A percentile compares a stretch with the other conserved stretches of the same genome.
phyloP scores from a whole-genome alignment of 2,329 filamentous ascomycete genomes.

The Paecilomyces niveus region DNA sequence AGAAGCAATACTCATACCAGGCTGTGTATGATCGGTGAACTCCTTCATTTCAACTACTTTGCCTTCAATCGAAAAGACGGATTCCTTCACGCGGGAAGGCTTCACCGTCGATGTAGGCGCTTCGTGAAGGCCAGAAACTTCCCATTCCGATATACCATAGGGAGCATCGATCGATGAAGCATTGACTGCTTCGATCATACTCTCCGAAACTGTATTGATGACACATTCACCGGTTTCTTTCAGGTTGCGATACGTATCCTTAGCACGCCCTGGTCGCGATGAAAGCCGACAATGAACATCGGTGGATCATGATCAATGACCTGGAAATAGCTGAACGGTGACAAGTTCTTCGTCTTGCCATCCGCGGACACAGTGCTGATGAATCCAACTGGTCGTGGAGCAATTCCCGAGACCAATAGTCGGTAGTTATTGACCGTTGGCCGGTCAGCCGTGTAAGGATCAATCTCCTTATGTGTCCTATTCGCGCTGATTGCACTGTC shows the following conservation, averaged over 20 bases:
- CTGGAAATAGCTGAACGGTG: conserved; percentile 78
- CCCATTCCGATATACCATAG: conserved; percentile 69
- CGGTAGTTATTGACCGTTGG: conserved; percentile 74
- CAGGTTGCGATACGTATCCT: conserved; percentile 71
- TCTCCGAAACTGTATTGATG: conserved; percentile 79
- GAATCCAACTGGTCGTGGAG: conserved; percentile 70
- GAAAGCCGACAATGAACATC: conserved; percentile 63
- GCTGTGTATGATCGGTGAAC: conserved; percentile 61
- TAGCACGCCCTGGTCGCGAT: conserved; percentile 51
- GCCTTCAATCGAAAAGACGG: conserved; percentile 72
- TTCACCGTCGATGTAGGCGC: conserved; percentile 57
- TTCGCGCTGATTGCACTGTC: background rate
- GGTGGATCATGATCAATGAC: conserved; percentile 77
- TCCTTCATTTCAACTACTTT: conserved; percentile 66
- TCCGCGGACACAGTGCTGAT: conserved; percentile 51
- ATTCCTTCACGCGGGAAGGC: conserved; percentile 67
- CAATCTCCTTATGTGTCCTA: conserved; percentile 53
- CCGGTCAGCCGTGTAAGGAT: conserved; percentile 66
- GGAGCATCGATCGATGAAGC: conserved; percentile 67
- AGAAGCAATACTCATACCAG: conserved; percentile 65
- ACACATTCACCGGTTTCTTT: conserved; percentile 64
- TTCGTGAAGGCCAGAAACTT: conserved; percentile 64
- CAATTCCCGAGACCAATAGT: conserved; percentile 70
- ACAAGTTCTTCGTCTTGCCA: conserved; percentile 61
- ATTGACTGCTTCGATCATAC: conserved; percentile 80